Evolutionary conservation across 108 stramenopile species (phyloP).

Genomic region (Epithemia pelagica): DNA sequence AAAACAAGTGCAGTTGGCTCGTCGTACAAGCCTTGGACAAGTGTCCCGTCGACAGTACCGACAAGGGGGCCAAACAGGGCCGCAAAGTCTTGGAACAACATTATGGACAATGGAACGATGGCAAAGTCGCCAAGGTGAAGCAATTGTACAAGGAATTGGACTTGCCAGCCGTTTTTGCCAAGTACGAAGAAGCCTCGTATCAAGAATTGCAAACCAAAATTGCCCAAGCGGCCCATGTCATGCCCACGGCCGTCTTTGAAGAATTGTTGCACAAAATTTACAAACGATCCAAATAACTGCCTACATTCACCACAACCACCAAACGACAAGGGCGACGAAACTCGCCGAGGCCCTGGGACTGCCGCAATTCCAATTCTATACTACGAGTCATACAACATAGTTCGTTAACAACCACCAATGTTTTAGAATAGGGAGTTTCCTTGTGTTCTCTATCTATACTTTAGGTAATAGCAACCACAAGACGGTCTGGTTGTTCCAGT

Average conservation of each 20-base stretch:
- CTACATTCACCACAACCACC: too few relatives aligned
- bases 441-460: too few relatives aligned
- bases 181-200: conserved; percentile 83
- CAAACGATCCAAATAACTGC: conserved; percentile 93
- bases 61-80: conserved; percentile 25
- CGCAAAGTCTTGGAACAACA: conserved; percentile 54
- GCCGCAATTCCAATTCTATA: too few relatives aligned
- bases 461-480: too few relatives aligned
- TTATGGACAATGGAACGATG: conserved; percentile 83
- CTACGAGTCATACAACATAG: too few relatives aligned
- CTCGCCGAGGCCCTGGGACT: too few relatives aligned
- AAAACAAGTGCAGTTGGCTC: conserved; percentile 99
- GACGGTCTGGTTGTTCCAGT: too few relatives aligned
- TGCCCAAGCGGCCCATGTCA: conserved; percentile 26
- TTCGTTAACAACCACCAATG: too few relatives aligned
- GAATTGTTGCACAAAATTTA: conserved; percentile 89
- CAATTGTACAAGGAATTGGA: conserved; percentile 77
- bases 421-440: too few relatives aligned
- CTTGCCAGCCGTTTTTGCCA: conserved; percentile 59
- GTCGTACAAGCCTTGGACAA: conserved; percentile 81
- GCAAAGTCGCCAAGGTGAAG: conserved; percentile 76
- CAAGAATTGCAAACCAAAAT: conserved; percentile 39
- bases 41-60: conserved; percentile 5
- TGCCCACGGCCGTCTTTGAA: conserved; percentile 69
- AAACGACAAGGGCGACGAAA: too few relatives aligned